Base-by-base conservation (phyloP, 2,329 filamentous ascomycete species). In the Xenoacremonium recifei region DNA sequence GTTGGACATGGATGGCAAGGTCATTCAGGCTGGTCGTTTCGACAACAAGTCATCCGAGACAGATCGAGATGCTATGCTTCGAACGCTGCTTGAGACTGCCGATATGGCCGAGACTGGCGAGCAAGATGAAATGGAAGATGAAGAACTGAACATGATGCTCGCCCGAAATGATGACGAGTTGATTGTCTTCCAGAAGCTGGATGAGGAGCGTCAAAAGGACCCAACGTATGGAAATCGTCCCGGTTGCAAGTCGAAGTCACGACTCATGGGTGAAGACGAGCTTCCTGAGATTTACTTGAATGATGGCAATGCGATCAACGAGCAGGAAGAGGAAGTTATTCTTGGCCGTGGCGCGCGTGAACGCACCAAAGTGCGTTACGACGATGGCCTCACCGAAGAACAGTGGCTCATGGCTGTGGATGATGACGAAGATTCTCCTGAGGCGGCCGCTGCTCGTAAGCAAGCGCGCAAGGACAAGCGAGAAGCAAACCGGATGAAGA, bases 31-130 rank as follows among this genome's bases (percentile, higher is more conserved):
- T 45, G 93, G 93, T 82, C 95, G 95, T 63, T 99, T 99, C 71
- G 93, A 99, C 58, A 97, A 99, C 73, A 99, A 97, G 63, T 99
- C 93, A 2, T 97, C 93, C 1, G 93, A 96, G 64, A 95, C 95
- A 40, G 93, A 99, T 68, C 89, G 93, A 76, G 93, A 99, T 61
- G 92, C 93, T 32, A 92, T 99, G 81, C 75, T 99, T 55, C 84
- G 93, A 58, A 95, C 95, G 36, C 82, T 99, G 60, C 76, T 99
- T 47, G 93, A 99, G 65, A 86, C 85, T 45, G 82, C 91, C 6
- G 85, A 87, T 43, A 75, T 83, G 69, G 76, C 80, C 0, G 82
- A 85, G 54, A 65, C 69, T 18, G 75, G 77, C 38, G 90, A 96
- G 50, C 88, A 95, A 58, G 91, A 96, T 46, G 93, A 99, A 66